Evolutionary conservation across 2,329 filamentous ascomycete genomes (phyloP), one percentile per base, ranked within the genome.

Genomic region (Fusarium nelsonii): DNA sequence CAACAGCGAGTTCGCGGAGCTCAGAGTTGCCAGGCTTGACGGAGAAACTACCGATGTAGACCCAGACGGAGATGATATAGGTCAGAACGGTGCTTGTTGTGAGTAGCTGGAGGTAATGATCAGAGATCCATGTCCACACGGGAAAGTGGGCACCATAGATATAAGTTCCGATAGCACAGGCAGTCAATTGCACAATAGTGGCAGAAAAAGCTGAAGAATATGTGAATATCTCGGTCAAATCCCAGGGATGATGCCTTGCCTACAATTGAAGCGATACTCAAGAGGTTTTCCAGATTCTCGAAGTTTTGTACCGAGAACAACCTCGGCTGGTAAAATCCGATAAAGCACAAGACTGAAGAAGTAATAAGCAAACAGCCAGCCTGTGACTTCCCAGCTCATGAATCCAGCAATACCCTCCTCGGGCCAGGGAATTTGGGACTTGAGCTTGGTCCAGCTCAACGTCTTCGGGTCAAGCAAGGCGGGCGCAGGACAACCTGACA

Each of bases 121-220:
- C 89, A 81, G 91, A 89, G 73, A 97, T 92, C 81, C 93, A 97
- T 14, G 90, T 92, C 94, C 94, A 98, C 46, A 97, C 85, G 11
- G 88, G 85, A 73, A 96, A 97, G 33, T 94, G 84, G 43, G 92
- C 87, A 53, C 94, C 94, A 70, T 94, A 86, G 10, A 89, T 77
- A 39, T 89, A 82, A 2, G 93, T 97, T 23, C 93, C 93, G 8
- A 89, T 87, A 26, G 88, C 88, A 55, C 89, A 87, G 4, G 90
- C 83, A 8, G 84, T 83, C 41, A 97, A 82, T 57, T 91, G 93
- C 69, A 92, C 84, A 58, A 94, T 77, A 28, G 91, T 90, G 7
- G 92, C 92, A 45, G 82, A 79, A 78, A 94, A 94, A 3, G 92
- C 92, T 94, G 8, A 4, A 3, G 8, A 7, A 1, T 12, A 1